phyloP scores from a whole-genome alignment of 345 rosid genomes.

The Lenwebbia sp. region DNA sequence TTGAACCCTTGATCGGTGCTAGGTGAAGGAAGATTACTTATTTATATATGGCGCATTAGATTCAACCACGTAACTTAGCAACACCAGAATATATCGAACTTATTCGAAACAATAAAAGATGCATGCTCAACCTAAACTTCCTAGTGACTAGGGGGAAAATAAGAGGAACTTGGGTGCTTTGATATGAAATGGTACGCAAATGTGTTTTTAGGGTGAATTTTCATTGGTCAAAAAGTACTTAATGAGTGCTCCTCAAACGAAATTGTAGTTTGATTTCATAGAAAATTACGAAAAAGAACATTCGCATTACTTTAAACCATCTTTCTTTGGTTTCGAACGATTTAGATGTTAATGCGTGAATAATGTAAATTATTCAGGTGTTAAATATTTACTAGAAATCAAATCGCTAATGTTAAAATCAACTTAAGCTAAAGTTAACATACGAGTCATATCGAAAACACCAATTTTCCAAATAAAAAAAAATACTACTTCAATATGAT shows the following conservation, averaged over 20 bases:
- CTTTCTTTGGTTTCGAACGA: neutral
- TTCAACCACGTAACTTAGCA: neutral
- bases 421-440: neutral
- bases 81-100: neutral
- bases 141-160: neutral
- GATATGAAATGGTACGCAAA: neutral
- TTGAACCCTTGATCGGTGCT: neutral
- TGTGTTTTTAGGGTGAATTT: neutral
- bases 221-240: neutral
- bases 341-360: neutral
- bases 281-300: neutral
- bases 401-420: neutral
- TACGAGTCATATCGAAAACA: neutral
- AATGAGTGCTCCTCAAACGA: neutral
- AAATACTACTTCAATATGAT: neutral
- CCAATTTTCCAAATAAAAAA: neutral
- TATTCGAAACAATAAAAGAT: neutral
- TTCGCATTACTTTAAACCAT: neutral
- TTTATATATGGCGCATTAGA: neutral
- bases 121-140: neutral
- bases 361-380: neutral
- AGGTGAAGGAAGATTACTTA: neutral
- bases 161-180: neutral
- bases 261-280: neutral
- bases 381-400: neutral